These are phyloP conservation scores for Plantago coronopus DNA, from an alignment of 305 asterid genomes.

Conservation along the genomic window DNA sequence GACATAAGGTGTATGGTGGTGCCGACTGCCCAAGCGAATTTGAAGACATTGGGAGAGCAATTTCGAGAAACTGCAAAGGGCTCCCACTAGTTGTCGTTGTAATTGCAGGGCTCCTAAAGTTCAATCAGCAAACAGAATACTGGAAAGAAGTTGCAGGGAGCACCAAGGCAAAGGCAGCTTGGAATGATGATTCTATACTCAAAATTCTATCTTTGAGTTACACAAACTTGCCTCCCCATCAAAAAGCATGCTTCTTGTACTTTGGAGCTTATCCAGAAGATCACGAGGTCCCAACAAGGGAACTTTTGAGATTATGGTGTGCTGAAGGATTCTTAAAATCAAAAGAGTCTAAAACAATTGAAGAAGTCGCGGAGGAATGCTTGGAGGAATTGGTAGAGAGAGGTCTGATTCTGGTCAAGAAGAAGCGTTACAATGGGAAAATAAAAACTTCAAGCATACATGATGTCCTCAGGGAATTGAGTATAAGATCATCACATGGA, in stretches of 20 bases:
- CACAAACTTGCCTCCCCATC: conserved; percentile 28
- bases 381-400: conserved; percentile 8
- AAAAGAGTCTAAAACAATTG: neutral
- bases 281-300: conserved; percentile 19
- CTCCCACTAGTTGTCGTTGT: neutral
- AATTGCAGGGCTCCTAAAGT: conserved; percentile 11
- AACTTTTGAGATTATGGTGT: conserved; percentile 29
- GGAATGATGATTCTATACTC: neutral
- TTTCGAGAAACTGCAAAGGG: neutral
- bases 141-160: neutral
- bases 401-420: conserved; percentile 3
- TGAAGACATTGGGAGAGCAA: neutral
- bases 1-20: neutral
- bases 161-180: neutral
- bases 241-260: conserved; percentile 36
- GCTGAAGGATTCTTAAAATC: conserved; percentile 25
- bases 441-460: conserved; percentile 30
- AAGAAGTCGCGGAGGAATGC: conserved; percentile 7
- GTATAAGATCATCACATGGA: conserved; percentile 20
- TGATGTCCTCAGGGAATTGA: conserved; percentile 28
- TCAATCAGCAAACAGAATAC: neutral
- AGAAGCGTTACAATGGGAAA: neutral
- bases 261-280: conserved; percentile 35
- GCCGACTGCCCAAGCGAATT: neutral
- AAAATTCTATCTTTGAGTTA: conserved; percentile 29